phyloP scores from a whole-genome alignment of 2,329 filamentous ascomycete genomes.

The Colletotrichum sp. region DNA sequence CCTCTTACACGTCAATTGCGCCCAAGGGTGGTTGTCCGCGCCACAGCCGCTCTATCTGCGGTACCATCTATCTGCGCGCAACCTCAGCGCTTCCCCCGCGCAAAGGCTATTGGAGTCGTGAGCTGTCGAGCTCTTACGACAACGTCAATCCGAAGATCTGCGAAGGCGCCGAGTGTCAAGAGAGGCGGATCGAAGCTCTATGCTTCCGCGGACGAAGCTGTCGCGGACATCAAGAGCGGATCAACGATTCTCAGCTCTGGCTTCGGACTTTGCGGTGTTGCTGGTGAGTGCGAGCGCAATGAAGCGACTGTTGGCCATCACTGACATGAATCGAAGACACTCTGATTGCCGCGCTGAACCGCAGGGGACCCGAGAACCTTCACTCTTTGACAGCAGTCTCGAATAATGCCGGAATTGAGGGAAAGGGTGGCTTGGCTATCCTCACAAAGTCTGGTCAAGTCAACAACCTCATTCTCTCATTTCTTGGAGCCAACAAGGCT shows the following conservation, averaged over 20 bases:
- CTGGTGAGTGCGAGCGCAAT: constrained; percentile 50
- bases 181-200: constrained; percentile 52
- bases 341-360: constrained; percentile 71
- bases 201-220: constrained; percentile 67
- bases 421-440: constrained; percentile 70
- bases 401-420: constrained; percentile 79
- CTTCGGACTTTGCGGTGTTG: constrained; percentile 83
- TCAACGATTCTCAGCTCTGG: constrained; percentile 77
- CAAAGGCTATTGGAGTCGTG: background rate
- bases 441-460: constrained; percentile 75
- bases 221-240: constrained; percentile 73
- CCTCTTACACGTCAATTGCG: constrained; percentile 11
- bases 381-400: constrained; percentile 77
- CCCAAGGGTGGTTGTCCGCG: constrained; percentile 13
- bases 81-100: constrained; percentile 12
- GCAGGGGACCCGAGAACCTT: constrained; percentile 63
- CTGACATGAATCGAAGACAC: constrained; percentile 57
- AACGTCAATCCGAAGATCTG: background rate
- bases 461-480: constrained; percentile 74
- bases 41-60: background rate
- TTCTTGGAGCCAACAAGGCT: constrained; percentile 78
- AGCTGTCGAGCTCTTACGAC: constrained; percentile 13
- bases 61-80: background rate
- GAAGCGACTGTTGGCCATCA: background rate
- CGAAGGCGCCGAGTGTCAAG: constrained; percentile 18